phyloP scores from a whole-genome alignment of 352 stramenopile genomes.

The Globisporangium acanthophoron region DNA sequence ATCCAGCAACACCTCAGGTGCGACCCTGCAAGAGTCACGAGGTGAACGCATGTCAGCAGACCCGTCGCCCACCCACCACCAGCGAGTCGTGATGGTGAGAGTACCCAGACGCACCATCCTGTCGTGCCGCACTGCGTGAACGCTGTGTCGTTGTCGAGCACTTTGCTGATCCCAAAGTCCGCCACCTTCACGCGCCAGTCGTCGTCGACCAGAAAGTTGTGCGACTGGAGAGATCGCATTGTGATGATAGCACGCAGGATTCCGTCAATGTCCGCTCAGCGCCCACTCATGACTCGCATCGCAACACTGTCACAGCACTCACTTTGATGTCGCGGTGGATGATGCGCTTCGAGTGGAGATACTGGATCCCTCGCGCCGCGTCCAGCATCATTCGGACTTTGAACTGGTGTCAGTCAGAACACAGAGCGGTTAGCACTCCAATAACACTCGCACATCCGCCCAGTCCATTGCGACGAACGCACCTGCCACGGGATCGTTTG shows the following conservation, averaged over 20 bases:
- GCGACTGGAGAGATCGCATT: constrained; percentile 36
- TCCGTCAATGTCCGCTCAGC: background rate
- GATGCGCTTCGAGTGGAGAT: constrained; percentile 82
- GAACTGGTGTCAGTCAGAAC: constrained; percentile 35
- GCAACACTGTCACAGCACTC: background rate
- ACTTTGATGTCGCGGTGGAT: constrained; percentile 91
- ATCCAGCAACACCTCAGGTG: constrained; percentile 82
- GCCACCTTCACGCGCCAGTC: constrained; percentile 88
- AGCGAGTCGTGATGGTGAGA: background rate
- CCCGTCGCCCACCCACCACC: background rate
- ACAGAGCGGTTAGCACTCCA: background rate
- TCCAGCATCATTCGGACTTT: constrained; percentile 90
- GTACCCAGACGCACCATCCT: constrained; percentile 49
- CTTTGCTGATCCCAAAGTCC: constrained; percentile 88
- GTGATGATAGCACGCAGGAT: background rate
- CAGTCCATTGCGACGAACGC: background rate
- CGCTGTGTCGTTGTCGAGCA: constrained; percentile 77
- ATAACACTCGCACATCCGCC: background rate
- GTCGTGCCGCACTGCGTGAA: constrained; percentile 87
- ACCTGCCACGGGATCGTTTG: constrained; percentile 89
- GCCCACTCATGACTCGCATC: background rate
- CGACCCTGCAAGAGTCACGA: constrained; percentile 45
- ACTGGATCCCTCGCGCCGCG: constrained; percentile 83
- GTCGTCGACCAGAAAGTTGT: constrained; percentile 88
- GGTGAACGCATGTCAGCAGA: background rate